phyloP scores from a whole-genome alignment of 2,329 filamentous ascomycete species.

The Colletotrichum paranaense region DNA sequence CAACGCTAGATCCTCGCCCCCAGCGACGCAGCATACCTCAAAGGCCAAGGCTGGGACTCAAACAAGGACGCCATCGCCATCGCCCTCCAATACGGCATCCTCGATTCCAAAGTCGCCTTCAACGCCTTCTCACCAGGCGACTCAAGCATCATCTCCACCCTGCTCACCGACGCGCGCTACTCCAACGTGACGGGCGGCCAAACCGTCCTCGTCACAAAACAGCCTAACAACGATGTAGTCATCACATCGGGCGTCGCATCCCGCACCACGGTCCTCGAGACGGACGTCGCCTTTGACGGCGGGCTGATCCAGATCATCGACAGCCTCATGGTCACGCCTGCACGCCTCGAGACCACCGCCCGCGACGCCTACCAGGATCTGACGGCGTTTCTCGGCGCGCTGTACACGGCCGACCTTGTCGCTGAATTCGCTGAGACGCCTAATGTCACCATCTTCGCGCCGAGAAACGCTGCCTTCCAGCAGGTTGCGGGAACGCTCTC shows the following conservation, averaged over 20 bases:
- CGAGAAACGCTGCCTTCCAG: slow-evolving; percentile 33
- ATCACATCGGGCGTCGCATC: slow-evolving; percentile 48
- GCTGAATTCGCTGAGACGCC: slow-evolving; percentile 30
- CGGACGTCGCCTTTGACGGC: slow-evolving; percentile 59
- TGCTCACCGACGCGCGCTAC: slow-evolving; percentile 55
- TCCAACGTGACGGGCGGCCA: slow-evolving; percentile 63
- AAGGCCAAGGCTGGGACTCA: slow-evolving; percentile 46
- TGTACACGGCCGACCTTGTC: slow-evolving; percentile 33
- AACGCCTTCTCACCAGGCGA: slow-evolving; percentile 49
- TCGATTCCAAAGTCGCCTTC: slow-evolving; percentile 61
- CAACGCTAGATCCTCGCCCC: slow-evolving; percentile 63
- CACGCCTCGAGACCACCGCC: slow-evolving; percentile 30
- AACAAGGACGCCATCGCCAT: slow-evolving; percentile 56
- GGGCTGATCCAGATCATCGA: slow-evolving; percentile 65
- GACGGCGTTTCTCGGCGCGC: slow-evolving; percentile 34
- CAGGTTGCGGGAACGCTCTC: slow-evolving; percentile 20
- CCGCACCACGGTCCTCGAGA: slow-evolving; percentile 52
- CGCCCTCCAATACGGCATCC: slow-evolving; percentile 69
- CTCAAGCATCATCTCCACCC: slow-evolving; percentile 54
- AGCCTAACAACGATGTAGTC: slow-evolving; percentile 47
- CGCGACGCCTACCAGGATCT: slow-evolving; percentile 34
- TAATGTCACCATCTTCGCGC: slow-evolving; percentile 34
- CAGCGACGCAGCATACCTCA: slow-evolving; percentile 65
- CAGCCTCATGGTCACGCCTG: slow-evolving; percentile 60
- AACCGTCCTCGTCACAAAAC: slow-evolving; percentile 57